phyloP scores from a whole-genome alignment of 192 early-diverging fungal species.

The Coemansia sp. region DNA sequence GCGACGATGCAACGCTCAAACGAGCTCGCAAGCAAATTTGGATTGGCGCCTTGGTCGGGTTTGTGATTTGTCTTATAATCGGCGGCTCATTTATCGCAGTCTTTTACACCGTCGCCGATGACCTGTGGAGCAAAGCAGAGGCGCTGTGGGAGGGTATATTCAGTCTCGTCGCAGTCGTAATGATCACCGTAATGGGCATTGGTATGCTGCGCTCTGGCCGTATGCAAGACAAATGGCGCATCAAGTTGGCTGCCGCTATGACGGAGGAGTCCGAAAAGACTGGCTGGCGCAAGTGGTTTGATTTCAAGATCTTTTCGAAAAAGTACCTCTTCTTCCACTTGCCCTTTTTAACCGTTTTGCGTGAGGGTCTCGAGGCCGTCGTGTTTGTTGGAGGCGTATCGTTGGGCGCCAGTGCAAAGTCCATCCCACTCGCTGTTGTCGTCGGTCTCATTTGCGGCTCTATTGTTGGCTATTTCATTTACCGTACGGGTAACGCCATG shows the following conservation, averaged over 20 bases:
- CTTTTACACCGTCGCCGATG: constrained; percentile 63
- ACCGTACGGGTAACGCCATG: constrained; percentile 69
- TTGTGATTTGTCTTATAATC: constrained; percentile 70
- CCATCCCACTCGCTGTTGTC: constrained; percentile 83
- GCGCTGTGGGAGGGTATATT: constrained; percentile 87
- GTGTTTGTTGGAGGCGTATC: constrained; percentile 88
- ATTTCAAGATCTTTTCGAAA: constrained; percentile 50
- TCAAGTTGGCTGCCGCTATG: constrained; percentile 61
- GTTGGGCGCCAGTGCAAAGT: constrained; percentile 61
- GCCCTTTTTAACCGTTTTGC: constrained; percentile 82
- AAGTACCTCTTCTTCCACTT: constrained; percentile 79
- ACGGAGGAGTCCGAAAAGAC: constrained; percentile 29
- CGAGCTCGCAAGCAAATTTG: constrained; percentile 72
- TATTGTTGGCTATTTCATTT: constrained; percentile 75
- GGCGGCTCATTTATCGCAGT: constrained; percentile 78
- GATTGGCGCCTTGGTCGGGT: constrained; percentile 71
- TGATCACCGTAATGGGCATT: constrained; percentile 83
- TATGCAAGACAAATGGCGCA: constrained; percentile 80
- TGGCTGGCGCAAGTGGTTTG: constrained; percentile 32
- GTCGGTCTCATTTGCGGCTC: constrained; percentile 70
- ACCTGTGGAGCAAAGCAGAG: constrained; percentile 69
- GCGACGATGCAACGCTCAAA: constrained; percentile 52
- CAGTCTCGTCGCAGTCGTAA: constrained; percentile 70
- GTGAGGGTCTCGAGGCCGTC: constrained; percentile 91
- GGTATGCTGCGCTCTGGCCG: constrained; percentile 76